Base-by-base conservation (phyloP, 179 eudicot species). In the Spinacia oleracea region DNA sequence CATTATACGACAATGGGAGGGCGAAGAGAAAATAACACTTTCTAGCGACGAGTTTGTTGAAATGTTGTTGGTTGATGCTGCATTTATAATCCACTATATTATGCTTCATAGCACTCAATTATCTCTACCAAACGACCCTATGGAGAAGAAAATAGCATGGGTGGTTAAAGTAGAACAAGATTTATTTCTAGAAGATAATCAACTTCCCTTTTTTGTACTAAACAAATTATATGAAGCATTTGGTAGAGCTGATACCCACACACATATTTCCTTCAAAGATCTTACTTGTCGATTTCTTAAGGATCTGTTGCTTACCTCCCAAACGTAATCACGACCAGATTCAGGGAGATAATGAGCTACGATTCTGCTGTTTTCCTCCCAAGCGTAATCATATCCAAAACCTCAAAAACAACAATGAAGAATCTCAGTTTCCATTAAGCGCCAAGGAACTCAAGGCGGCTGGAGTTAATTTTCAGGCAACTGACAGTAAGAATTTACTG, bases 21-120 rank as follows among this genome's bases (percentile, higher is more conserved):
- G 18, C 5, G 55, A 67, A 55, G 80, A 53, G 15, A 38, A 77
- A 6, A 68, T 68, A 53, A 64, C n/a, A 15, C 69, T 64, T 16
- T 64, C 69, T 11, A 64, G 69, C 6, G 7, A 64, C 5, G 69
- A 77, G 51, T 71, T 83, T 31, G 9, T 77, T 7, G 51, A 68
- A n/a, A 83, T 80, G 79, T 46, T 83, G 8, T 48, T 83, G 16
- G n/a, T 77, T 2, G 86, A 83, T 71, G 66, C 79, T 27, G 62
- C 81, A 6, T 83, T 83, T 55, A 74, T 83, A 9, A 53, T 77
- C 45, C 71, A 72, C 48, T 32, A 59, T 66, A 34, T 80, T 21
- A 23, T 77, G 43, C 72, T 53, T 42, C 3, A 32, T 34, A 34
- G n/a, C 15, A 27, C 1, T 31, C n/a, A 12, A 4, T 32, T 64